A percentile compares a stretch with the other conserved stretches of the same genome.
Conservation (phyloP, 2,329 filamentous ascomycete species). For the Torrubiella hemipterigena region DNA sequence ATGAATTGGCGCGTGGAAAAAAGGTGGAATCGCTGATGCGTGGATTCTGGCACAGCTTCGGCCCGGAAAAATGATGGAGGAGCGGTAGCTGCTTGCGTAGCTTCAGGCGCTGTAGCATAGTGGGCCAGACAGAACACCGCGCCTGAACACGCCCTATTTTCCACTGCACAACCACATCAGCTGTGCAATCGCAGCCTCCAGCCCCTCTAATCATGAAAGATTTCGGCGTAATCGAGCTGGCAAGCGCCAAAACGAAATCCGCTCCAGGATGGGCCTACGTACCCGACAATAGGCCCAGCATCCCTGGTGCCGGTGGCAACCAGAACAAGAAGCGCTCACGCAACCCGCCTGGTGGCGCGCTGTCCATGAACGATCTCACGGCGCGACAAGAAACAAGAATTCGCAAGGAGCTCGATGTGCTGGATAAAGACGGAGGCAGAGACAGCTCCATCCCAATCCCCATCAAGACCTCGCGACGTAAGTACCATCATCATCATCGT, state of each 20-base stretch:
- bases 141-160: no score
- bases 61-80: no score
- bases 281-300: conserved; percentile 55
- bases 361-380: conserved; percentile 52
- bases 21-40: no score
- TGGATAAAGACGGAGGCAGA: conserved; percentile 68
- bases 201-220: conserved; percentile 38
- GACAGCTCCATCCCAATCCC: conserved; percentile 63
- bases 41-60: no score
- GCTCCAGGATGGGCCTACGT: conserved; percentile 92
- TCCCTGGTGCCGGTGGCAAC: conserved; percentile 38
- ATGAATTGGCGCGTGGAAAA: no score
- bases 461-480: conserved; percentile 34
- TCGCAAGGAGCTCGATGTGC: conserved; percentile 66
- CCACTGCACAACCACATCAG: not conserved
- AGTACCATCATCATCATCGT: conserved; percentile 7
- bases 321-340: conserved; percentile 62
- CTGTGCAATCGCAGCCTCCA: conserved; percentile 2
- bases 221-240: conserved; percentile 74
- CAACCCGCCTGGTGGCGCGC: conserved; percentile 33
- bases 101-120: no score
- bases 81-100: not conserved
- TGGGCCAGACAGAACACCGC: no score
- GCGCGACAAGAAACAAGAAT: conserved; percentile 76
- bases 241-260: conserved; percentile 52